Percentiles rank a stretch among this genome's conserved stretches.
Evolutionary conservation across 1,139 yeast genomes (phyloP).

Genomic region (Candida pseudocylindracea): DNA sequence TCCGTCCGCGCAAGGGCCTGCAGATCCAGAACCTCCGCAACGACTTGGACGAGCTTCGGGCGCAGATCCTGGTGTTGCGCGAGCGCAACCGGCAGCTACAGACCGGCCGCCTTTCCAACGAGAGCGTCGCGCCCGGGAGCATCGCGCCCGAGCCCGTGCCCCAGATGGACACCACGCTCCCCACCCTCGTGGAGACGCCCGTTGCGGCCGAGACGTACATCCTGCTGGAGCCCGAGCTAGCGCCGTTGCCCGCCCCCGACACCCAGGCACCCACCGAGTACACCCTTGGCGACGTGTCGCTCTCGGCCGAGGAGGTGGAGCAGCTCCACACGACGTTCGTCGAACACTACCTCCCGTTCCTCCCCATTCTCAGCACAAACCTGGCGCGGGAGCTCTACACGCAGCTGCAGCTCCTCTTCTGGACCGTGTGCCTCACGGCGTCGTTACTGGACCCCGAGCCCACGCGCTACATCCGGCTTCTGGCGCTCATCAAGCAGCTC

Average conservation of each 20-base stretch:
- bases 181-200: conserved; percentile 5
- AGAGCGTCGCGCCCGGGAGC: background rate
- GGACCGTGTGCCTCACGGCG: conserved; percentile 82
- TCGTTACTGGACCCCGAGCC: conserved; percentile 80
- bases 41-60: conserved; percentile 63
- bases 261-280: conserved; percentile 20
- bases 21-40: conserved; percentile 69
- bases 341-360: conserved; percentile 42
- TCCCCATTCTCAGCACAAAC: conserved; percentile 57
- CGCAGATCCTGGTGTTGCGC: conserved; percentile 47
- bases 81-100: conserved; percentile 15
- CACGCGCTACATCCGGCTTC: conserved; percentile 48
- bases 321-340: conserved; percentile 52
- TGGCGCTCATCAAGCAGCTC: conserved; percentile 61
- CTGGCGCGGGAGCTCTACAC: conserved; percentile 62
- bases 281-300: conserved; percentile 48
- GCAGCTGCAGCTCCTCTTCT: conserved; percentile 66
- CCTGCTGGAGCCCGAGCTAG: conserved; percentile 1
- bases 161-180: conserved; percentile 2
- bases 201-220: conserved; percentile 4
- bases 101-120: background rate
- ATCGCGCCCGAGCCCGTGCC: conserved; percentile 1
- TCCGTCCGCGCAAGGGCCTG: conserved; percentile 79
- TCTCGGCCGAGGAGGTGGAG: conserved; percentile 45
- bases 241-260: background rate